Conservation (phyloP, 2,329 filamentous ascomycete genomes). For the Capronia americana region DNA sequence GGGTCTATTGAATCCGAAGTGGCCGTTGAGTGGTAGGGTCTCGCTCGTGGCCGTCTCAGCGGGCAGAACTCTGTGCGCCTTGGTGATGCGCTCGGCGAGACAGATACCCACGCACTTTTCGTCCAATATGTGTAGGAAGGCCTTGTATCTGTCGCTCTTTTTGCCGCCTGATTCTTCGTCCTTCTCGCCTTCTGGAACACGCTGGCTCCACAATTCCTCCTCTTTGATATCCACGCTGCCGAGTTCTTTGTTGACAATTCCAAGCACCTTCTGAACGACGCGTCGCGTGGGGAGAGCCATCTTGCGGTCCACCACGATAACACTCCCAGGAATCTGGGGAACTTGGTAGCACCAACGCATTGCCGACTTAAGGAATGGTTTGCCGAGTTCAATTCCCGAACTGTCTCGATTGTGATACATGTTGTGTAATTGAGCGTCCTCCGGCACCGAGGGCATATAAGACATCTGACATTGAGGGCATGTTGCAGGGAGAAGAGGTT, state of each 20-base stretch:
- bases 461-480: slow-evolving; percentile 70
- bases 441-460: slow-evolving; percentile 66
- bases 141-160: slow-evolving; percentile 60
- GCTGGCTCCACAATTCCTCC: slow-evolving; percentile 63
- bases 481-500: slow-evolving; percentile 54
- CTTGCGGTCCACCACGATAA: slow-evolving; percentile 64
- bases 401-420: slow-evolving; percentile 69
- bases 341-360: slow-evolving; percentile 60
- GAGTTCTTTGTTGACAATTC: slow-evolving; percentile 68
- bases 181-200: slow-evolving; percentile 43
- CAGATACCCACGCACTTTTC: slow-evolving; percentile 68
- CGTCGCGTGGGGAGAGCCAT: slow-evolving; percentile 59
- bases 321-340: slow-evolving; percentile 58
- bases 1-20: slow-evolving; percentile 22
- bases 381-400: slow-evolving; percentile 66
- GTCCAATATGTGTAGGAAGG: slow-evolving; percentile 66
- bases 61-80: slow-evolving; percentile 57
- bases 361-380: slow-evolving; percentile 61
- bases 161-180: slow-evolving; percentile 43
- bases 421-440: slow-evolving; percentile 67
- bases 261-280: slow-evolving; percentile 63
- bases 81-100: slow-evolving; percentile 66
- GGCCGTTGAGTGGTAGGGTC: slow-evolving; percentile 29
- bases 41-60: slow-evolving; percentile 30
- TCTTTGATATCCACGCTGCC: slow-evolving; percentile 66